Base-by-base conservation (phyloP, 1,284 basidiomycete species). In the Tilletia horrida region DNA sequence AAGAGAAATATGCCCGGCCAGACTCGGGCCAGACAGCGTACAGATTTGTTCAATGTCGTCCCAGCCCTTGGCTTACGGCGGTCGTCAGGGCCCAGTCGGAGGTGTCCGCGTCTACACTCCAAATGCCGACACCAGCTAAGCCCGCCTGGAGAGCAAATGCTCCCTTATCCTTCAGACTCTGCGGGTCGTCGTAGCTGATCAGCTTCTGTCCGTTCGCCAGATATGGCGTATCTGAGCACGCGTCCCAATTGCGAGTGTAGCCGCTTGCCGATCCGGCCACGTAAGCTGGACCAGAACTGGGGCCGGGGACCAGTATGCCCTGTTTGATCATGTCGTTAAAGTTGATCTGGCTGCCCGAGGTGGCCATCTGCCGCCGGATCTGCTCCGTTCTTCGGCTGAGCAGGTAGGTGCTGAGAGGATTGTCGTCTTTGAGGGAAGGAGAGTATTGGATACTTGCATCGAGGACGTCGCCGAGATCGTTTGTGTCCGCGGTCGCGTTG, bases 131-230 rank as follows among this genome's bases (percentile, higher is more conserved):
- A 2, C 77, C 77, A 13, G 64, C 75, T 21, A 79, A 69, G 3
- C 73, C 75, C 0, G 77, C 72, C 7, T 69, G 66, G 14, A 59
- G 65, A 0, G 72, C 71, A 69, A 79, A 79, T 0, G 70, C 68
- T 11, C 70, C 76, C 64, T 79, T 79, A 62, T 79, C 77, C 63
- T 67, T 73, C 47, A 76, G 65, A 18, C 72, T 74, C 21, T 65
- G 67, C 2, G 76, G 71, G 63, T 79, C 77, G 66, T 79, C 77
- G 64, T 79, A 79, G 23, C 72, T 78, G 18, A 79, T 64, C n/a
- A 78, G 69, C 21, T 21, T 65, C 11, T 62, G 48, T 6, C 72
- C 76, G 63, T 76, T 71, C 52, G 67, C 35, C 3, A 79, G 65
- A 67, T 65, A 79, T 1, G 77, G 77, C 1, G 76, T 77, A 55